Evolutionary conservation across 2,329 filamentous ascomycete species (phyloP).

Genomic region (Penicillium sumatraense): DNA sequence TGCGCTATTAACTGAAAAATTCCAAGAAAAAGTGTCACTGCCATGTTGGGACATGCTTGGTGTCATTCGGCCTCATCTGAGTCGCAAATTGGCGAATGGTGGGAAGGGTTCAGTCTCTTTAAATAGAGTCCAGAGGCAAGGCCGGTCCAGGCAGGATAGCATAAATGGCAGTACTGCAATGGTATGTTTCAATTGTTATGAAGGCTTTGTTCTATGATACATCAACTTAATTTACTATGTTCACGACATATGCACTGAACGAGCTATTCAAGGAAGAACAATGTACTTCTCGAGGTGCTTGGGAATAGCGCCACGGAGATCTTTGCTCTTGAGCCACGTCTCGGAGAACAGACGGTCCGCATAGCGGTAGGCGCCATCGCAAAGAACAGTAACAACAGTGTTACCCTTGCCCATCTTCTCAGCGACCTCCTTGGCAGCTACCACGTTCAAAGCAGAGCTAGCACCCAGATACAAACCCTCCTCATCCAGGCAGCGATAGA

Average conservation of each 20-base stretch:
- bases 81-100: no score
- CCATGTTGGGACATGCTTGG: no score
- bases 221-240: not conserved
- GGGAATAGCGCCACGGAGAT: slow-evolving; percentile 78
- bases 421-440: slow-evolving; percentile 91
- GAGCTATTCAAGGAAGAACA: slow-evolving; percentile 69
- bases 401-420: slow-evolving; percentile 85
- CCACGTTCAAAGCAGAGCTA: slow-evolving; percentile 92
- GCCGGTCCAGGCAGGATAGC: no score
- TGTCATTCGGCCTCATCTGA: no score
- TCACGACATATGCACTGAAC: slow-evolving; percentile 8
- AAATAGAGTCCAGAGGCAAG: no score
- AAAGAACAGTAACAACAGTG: slow-evolving; percentile 91
- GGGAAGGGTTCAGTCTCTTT: no score
- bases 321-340: slow-evolving; percentile 89
- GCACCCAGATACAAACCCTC: slow-evolving; percentile 95
- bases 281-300: slow-evolving; percentile 90
- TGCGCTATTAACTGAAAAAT: no score
- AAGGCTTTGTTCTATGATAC: not conserved
- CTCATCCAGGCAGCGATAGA: slow-evolving; percentile 93
- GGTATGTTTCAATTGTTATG: not conserved
- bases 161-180: not conserved
- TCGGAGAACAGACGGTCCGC: slow-evolving; percentile 90
- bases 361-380: slow-evolving; percentile 96
- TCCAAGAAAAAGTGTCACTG: no score